Evolutionary conservation across 1,139 yeast genomes (phyloP).

Genomic region (Candida mesenterica): DNA sequence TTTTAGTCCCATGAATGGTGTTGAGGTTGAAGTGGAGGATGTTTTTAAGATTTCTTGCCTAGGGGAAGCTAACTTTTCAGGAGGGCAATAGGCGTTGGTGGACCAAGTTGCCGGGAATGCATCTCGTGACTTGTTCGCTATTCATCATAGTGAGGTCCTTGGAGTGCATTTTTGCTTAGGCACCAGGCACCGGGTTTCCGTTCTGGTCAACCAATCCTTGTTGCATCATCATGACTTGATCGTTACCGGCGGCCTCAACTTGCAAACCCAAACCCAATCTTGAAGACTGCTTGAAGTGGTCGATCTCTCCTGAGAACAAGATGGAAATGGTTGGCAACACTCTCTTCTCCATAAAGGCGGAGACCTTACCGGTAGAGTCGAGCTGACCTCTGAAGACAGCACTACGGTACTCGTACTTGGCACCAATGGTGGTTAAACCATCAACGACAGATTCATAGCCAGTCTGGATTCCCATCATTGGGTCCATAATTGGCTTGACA

Average conservation of each 20-base stretch:
- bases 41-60: too few relatives aligned
- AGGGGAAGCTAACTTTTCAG: too few relatives aligned
- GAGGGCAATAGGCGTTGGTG: too few relatives aligned
- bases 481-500: slow-evolving; percentile 76
- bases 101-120: too few relatives aligned
- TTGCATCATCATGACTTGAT: slow-evolving; percentile 74
- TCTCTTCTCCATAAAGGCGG: slow-evolving; percentile 89
- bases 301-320: slow-evolving; percentile 86
- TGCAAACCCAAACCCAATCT: slow-evolving; percentile 93
- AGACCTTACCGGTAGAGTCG: slow-evolving; percentile 88
- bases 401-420: slow-evolving; percentile 97
- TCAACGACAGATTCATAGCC: slow-evolving; percentile 81
- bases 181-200: slow-evolving; percentile 82
- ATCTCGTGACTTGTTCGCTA: too few relatives aligned
- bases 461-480: slow-evolving; percentile 78
- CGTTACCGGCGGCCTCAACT: slow-evolving; percentile 92
- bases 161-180: too few relatives aligned
- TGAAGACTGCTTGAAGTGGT: slow-evolving; percentile 81
- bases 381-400: slow-evolving; percentile 94
- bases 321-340: slow-evolving; percentile 88
- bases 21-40: too few relatives aligned
- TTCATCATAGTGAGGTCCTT: too few relatives aligned
- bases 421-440: slow-evolving; percentile 92
- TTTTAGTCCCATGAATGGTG: too few relatives aligned
- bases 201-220: slow-evolving; percentile 77